Evolutionary conservation across 257 asterid species (phyloP).

Genomic region (Henckelia pumila): DNA sequence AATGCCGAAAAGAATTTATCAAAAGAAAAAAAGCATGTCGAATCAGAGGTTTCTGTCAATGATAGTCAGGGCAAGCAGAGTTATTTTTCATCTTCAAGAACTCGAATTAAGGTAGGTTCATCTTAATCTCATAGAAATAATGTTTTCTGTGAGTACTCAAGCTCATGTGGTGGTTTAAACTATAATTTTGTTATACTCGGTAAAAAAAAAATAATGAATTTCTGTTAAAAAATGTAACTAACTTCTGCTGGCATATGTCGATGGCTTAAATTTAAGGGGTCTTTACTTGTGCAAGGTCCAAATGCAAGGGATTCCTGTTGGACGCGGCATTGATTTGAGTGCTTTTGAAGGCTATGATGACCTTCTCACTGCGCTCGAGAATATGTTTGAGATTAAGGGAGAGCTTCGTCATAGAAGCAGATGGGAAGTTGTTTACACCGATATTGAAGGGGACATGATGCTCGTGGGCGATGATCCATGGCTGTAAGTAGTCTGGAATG

Average conservation of each 20-base stretch:
- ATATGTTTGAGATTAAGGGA: conserved; percentile 43
- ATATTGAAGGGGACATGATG: conserved; percentile 52
- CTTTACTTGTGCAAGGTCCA: conserved; percentile 49
- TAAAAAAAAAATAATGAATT: background rate
- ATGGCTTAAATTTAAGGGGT: background rate
- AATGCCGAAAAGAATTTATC: conserved; percentile 31
- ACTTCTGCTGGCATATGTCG: background rate
- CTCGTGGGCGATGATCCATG: conserved; percentile 60
- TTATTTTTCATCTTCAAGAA: conserved; percentile 46
- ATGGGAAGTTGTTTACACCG: conserved; percentile 49
- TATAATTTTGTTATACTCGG: background rate
- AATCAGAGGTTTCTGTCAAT: conserved; percentile 30
- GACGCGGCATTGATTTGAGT: conserved; percentile 76
- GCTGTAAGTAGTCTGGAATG: conserved; percentile 36
- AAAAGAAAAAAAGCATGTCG: conserved; percentile 37
- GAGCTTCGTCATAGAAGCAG: conserved; percentile 45
- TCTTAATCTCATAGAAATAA: background rate
- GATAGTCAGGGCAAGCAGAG: conserved; percentile 41
- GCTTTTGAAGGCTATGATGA: conserved; percentile 44
- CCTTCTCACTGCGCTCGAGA: conserved; percentile 41
- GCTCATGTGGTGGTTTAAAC: too few relatives aligned
- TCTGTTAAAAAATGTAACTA: background rate
- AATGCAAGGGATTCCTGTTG: conserved; percentile 81
- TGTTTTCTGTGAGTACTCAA: background rate
- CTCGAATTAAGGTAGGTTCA: conserved; percentile 64